phyloP scores from a whole-genome alignment of 2,329 filamentous ascomycete genomes.

The Beauveria sp. region DNA sequence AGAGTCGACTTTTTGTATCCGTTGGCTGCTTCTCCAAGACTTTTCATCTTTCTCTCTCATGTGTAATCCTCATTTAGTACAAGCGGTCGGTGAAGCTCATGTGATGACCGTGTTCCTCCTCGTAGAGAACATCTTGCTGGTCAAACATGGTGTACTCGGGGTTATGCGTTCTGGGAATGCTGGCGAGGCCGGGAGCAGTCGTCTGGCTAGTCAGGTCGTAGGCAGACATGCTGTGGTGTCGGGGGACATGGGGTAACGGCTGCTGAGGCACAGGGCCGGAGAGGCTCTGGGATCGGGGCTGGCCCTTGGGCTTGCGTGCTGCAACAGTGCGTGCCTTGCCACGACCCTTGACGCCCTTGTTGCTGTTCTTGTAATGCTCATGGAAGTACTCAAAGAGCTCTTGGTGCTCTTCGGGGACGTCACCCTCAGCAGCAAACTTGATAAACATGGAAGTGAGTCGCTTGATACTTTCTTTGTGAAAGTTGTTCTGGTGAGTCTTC shows the following conservation, averaged over 20 bases:
- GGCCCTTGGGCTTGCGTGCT: constrained; percentile 23
- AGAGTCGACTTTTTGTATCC: neutral
- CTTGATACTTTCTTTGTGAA: constrained; percentile 69
- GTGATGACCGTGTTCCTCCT: constrained; percentile 34
- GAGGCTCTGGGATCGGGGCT: constrained; percentile 18
- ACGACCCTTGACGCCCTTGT: constrained; percentile 95
- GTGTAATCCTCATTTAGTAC: constrained; percentile 26
- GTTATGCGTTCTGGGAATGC: constrained; percentile 25
- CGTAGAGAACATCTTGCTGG: constrained; percentile 38
- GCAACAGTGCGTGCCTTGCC: constrained; percentile 72
- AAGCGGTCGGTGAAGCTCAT: constrained; percentile 37
- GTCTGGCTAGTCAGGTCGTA: constrained; percentile 25
- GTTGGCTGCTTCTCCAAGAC: neutral
- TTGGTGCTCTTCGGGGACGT: constrained; percentile 57
- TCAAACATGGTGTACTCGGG: constrained; percentile 39
- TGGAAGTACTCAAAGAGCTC: constrained; percentile 81
- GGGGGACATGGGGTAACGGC: constrained; percentile 23
- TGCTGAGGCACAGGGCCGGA: constrained; percentile 18
- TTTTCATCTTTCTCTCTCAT: constrained; percentile 1
- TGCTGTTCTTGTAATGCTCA: constrained; percentile 90
- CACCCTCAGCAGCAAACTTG: constrained; percentile 47
- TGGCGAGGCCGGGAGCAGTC: constrained; percentile 20
- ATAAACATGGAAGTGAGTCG: constrained; percentile 65
- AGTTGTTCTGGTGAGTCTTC: constrained; percentile 95
- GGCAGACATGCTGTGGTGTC: constrained; percentile 22